These are phyloP conservation scores for Mortierella polycephala DNA, from an alignment of 371 early-diverging fungal genomes.

Conservation along the genomic window DNA sequence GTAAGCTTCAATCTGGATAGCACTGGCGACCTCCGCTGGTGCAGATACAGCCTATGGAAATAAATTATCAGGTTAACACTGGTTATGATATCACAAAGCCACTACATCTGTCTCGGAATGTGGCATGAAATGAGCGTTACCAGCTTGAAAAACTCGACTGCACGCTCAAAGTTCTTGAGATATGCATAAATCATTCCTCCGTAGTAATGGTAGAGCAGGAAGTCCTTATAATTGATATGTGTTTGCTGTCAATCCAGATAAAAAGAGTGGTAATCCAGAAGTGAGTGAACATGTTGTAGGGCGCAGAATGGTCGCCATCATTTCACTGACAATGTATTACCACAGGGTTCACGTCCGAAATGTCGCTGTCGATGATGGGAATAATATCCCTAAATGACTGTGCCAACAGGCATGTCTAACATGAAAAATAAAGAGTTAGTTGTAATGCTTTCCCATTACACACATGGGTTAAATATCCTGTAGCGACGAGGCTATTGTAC, in stretches of 20 bases:
- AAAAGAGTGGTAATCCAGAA: background rate
- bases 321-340: conserved; percentile 41
- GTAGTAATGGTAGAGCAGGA: conserved; percentile 83
- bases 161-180: conserved; percentile 71
- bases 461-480: background rate
- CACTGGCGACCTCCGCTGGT: conserved; percentile 69
- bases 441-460: background rate
- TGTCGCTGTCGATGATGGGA: conserved; percentile 65
- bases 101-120: no score
- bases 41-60: conserved; percentile 66
- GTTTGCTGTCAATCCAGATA: conserved; percentile 18
- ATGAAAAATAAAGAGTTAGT: background rate
- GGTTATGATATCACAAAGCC: background rate
- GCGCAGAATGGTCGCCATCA: background rate
- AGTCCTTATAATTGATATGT: conserved; percentile 60
- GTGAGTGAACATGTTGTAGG: background rate
- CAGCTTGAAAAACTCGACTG: conserved; percentile 71
- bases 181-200: conserved; percentile 79
- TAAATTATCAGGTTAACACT: conserved; percentile 18
- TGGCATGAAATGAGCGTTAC: conserved; percentile 34
- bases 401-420: conserved; percentile 67
- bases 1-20: conserved; percentile 84
- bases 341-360: conserved; percentile 65
- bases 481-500: conserved; percentile 28
- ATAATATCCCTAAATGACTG: conserved; percentile 70